Evolutionary conservation across 2,329 filamentous ascomycete genomes (phyloP), one percentile per base, ranked within the genome.

Genomic region (Pseudocercospora eumusae): DNA sequence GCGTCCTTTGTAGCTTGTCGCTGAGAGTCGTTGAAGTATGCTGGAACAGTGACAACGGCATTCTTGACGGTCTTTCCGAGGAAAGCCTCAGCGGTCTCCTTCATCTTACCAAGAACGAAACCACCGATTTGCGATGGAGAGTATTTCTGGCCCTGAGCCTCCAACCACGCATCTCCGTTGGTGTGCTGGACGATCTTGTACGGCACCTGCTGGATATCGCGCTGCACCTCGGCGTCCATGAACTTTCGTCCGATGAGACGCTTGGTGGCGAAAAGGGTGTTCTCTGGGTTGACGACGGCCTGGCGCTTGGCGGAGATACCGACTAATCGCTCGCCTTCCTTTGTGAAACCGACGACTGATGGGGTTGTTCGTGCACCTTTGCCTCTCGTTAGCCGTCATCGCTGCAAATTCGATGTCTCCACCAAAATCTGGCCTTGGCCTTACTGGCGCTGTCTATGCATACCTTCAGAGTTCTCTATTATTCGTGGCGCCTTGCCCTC

Each of bases 11-110:
- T 98, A 72, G 92, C 92, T 82, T 97, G 93, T 82, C 93, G 91
- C 83, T 98, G 93, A 64, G 91, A 93, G 81, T 98, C 93, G 81
- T 98, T 98, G 87, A 98, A 98, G 86, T 98, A 98, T 73, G 93
- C 93, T 67, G 93, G 93, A 40, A 97, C 93, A 65, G 93, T 98
- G 71, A 98, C 93, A 65, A 98, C 93, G 72, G 92, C 93, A 77
- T 98, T 96, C 86, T 96, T 95, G 75, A 96, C 82, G 64, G 87
- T 86, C 84, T 92, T 96, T 81, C 90, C 87, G 69, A 96, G 86
- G 82, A 96, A 96, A 66, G 90, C 84, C 84, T 97, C 93, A 69
- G 93, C 93, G 57, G 93, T 98, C 85, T 97, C 93, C 88, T 96
- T 97, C 93, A 97, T 97, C 87, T 98, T 97, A 80, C 92, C 89